phyloP scores from a whole-genome alignment of 169 alveolate genomes.

The Ichthyophthirius multifiliis region DNA sequence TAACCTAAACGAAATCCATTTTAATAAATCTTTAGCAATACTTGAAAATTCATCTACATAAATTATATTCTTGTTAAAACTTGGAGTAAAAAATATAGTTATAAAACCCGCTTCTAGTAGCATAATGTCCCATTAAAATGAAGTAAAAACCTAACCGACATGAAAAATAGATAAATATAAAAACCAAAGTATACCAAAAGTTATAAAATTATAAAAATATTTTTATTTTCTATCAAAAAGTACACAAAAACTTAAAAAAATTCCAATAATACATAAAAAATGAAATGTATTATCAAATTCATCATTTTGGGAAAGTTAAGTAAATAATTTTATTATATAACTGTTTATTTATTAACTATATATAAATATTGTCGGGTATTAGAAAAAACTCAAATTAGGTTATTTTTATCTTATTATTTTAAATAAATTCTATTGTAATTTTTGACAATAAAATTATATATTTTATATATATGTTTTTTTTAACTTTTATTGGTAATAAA shows the following conservation, averaged over 20 bases:
- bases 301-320: neutral
- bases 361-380: neutral
- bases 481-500: neutral
- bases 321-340: neutral
- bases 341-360: neutral
- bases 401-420: neutral
- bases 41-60: neutral
- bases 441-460: neutral
- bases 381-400: neutral
- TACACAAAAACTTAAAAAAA: conserved; percentile 7
- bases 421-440: neutral
- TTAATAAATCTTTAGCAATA: conserved; percentile 46
- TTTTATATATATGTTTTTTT: neutral
- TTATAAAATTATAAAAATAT: conserved; percentile 26
- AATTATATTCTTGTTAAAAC: neutral
- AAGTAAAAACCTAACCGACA: conserved; percentile 50
- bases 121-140: conserved; percentile 73
- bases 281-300: neutral
- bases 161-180: conserved; percentile 33
- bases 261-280: neutral
- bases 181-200: conserved; percentile 41
- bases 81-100: conserved; percentile 38
- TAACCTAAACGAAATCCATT: conserved; percentile 60
- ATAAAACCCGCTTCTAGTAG: conserved; percentile 67
- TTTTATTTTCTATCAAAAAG: conserved; percentile 10